Evolutionary conservation across 495 filamentous ascomycete genomes (phyloP).

Genomic region (Tuber magnatum): DNA sequence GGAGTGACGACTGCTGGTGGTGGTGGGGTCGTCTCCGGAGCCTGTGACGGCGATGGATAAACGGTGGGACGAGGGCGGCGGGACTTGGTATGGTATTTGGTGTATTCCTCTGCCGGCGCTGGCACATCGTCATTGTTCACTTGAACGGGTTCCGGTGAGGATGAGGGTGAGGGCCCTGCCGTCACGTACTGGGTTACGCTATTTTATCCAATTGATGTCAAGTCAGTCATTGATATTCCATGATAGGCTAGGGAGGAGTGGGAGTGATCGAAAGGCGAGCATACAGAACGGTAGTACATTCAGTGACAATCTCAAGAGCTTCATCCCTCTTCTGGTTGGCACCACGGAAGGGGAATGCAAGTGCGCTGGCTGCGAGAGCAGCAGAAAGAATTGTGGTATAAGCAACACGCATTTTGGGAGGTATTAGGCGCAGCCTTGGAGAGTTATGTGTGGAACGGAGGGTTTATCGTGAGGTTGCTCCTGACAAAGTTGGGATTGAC

Average conservation of each 20-base stretch:
- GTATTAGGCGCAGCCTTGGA: background rate
- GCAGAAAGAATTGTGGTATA: conserved; percentile 16
- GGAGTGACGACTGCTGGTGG: conserved; percentile 4
- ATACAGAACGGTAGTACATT: conserved; percentile 27
- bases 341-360: conserved; percentile 29
- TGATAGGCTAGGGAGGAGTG: background rate
- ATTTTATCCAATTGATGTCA: background rate
- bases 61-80: background rate
- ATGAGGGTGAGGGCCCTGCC: background rate
- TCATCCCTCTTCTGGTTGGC: conserved; percentile 17
- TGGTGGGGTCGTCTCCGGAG: background rate
- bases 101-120: background rate
- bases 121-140: background rate
- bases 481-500: conserved; percentile 5
- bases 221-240: background rate
- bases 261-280: conserved; percentile 4
- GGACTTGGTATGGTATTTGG: background rate
- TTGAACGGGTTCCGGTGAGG: background rate
- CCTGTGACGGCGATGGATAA: background rate
- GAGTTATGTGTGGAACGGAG: background rate
- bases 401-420: conserved; percentile 32
- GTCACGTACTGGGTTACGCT: conserved; percentile 21
- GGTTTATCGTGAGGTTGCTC: background rate
- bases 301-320: conserved; percentile 16
- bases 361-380: conserved; percentile 19